Evolutionary conservation across 352 stramenopile species (phyloP), one percentile per base, ranked within the genome.

Genomic region (Pythium coloratum): DNA sequence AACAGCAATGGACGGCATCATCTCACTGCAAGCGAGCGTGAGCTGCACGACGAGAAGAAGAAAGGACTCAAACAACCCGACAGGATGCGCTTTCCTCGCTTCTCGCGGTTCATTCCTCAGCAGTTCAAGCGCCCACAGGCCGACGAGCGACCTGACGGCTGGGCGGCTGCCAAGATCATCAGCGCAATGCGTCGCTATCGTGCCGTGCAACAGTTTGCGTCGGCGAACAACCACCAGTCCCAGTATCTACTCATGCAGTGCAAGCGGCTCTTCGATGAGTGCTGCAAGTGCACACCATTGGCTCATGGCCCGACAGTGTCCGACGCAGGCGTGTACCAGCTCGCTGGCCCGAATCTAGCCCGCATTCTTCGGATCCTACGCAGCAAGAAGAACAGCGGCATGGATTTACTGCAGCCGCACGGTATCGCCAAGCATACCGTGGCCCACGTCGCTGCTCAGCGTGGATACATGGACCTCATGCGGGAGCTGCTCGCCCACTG

Each of bases 241-340:
- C 64, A 87, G n/a, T 77, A 88, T 56, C 70, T 90, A 0, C 69
- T 65, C 5, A 61, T 73, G 44, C 84, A 90, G 62, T 87, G 77
- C 66, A 92, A 90, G 58, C 78, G 78, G 26, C 71, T 94, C 3
- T 94, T 89, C 57, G 81, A 91, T 8, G 84, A 94, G 62, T 94
- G 86, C 62, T 88, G 84, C 61, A 82, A 84, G 64, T 91, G 84
- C 38, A 76, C 66, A 1, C 82, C 80, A 12, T 70, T 92, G 5
- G 70, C 80, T 3, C 75, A 82, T 42, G 84, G 86, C 0, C 81
- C 82, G 0, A 76, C 66, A 5, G 74, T 75, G 32, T 90, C 76
- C 1, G 74, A 86, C n/a, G 83, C 82, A 28, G 82, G 86, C 0
- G 73, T 91, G 3, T 75, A 88, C 7, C 76, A 82, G n/a, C 70